Percentiles rank a stretch among this genome's conserved stretches.
phyloP scores from a whole-genome alignment of 352 stramenopile genomes.

The Phytopythium mirpurense region DNA sequence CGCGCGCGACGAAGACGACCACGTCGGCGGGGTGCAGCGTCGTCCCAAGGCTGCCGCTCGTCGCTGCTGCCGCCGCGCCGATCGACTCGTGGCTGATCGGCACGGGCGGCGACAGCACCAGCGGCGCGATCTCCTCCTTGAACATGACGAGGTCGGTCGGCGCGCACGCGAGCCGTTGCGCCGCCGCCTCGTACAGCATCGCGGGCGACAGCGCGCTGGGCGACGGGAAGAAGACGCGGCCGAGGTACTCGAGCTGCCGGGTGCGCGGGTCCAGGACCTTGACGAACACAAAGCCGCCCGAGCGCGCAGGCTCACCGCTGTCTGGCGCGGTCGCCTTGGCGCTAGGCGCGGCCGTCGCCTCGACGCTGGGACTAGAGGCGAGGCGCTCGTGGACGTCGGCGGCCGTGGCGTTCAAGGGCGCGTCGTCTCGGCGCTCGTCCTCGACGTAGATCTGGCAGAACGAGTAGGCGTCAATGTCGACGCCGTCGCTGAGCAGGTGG shows the following conservation, averaged over 20 bases:
- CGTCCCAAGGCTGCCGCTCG: slow-evolving; percentile 7
- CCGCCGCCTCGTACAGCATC: slow-evolving; percentile 42
- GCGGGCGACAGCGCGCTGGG: slow-evolving; percentile 21
- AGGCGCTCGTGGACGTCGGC: background rate
- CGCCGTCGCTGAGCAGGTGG: slow-evolving; percentile 60
- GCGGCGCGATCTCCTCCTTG: slow-evolving; percentile 74
- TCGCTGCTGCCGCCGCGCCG: slow-evolving; percentile 5
- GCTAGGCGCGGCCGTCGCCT: background rate
- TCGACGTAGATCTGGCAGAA: slow-evolving; percentile 78
- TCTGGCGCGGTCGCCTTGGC: background rate
- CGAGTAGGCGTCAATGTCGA: slow-evolving; percentile 83
- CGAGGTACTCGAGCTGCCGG: slow-evolving; percentile 36
- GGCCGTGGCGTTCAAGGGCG: slow-evolving; percentile 8
- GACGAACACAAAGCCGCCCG: slow-evolving; percentile 52
- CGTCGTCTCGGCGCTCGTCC: slow-evolving; percentile 18
- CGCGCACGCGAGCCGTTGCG: slow-evolving; percentile 28
- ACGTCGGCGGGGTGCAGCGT: slow-evolving; percentile 51
- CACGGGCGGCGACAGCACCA: slow-evolving; percentile 41
- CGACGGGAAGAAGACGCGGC: slow-evolving; percentile 25
- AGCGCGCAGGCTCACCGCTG: background rate
- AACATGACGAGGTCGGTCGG: slow-evolving; percentile 53
- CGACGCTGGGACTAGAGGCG: background rate
- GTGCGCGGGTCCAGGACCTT: slow-evolving; percentile 49
- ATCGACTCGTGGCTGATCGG: slow-evolving; percentile 19
- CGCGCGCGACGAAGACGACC: slow-evolving; percentile 41